Evolutionary conservation across 768 basidiomycete genomes (phyloP).

Genomic region (Auriscalpium vulgare): DNA sequence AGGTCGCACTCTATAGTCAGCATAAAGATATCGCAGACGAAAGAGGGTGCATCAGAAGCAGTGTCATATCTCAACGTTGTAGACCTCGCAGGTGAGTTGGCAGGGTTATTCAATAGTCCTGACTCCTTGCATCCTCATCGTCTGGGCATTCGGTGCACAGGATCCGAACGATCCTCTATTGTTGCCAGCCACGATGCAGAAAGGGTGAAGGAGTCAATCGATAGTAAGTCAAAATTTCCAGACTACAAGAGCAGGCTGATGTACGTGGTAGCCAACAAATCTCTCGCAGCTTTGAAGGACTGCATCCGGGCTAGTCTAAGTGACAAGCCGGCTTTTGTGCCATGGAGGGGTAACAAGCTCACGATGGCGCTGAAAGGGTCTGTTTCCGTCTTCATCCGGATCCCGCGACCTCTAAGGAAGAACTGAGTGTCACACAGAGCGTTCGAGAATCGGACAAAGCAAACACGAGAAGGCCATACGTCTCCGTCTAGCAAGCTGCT

Average conservation of each 20-base stretch:
- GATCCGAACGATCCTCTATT: background rate
- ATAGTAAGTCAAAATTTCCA: background rate
- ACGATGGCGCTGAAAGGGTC: background rate
- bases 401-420: background rate
- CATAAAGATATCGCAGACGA: background rate
- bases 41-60: background rate
- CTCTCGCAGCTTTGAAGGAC: background rate
- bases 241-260: background rate
- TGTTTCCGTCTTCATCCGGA: background rate
- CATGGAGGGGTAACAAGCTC: background rate
- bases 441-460: background rate
- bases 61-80: background rate
- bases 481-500: background rate
- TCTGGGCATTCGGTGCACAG: background rate
- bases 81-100: background rate
- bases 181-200: background rate
- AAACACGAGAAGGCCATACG: too few relatives aligned
- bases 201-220: background rate
- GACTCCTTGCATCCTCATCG: background rate
- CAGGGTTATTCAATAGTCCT: background rate
- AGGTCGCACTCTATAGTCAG: background rate
- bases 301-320: background rate
- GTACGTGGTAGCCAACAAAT: background rate
- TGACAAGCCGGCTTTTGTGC: background rate
- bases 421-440: background rate